Base-by-base conservation (phyloP, 495 filamentous ascomycete genomes). In the Xylaria flabelliformis region DNA sequence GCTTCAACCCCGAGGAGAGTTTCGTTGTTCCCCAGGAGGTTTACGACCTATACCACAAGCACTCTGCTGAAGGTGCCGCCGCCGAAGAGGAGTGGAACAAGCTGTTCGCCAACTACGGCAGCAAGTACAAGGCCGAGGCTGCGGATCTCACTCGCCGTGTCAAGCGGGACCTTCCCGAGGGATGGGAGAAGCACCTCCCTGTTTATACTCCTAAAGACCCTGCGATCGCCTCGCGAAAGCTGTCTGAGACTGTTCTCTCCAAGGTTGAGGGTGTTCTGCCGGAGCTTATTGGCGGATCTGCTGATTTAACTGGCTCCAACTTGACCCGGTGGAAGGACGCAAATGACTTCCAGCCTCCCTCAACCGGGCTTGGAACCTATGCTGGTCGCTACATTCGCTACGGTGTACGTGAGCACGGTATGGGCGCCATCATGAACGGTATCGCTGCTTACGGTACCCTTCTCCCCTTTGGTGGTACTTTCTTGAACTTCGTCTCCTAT, bases 401-500 rank as follows among this genome's bases (percentile, higher is more conserved):
- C 84, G 95, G 95, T 89, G 94, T 98, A 62, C 95, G 95, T 84
- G 95, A 98, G 88, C 95, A 98, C 84, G 93, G 86, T 81, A 98
- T 99, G 96, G 96, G 92, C 80, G 95, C 93, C 78, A 93, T 97
- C 84, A 94, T 99, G 91, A 99, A 99, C 87, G 96, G 96, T 84
- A 88, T 99, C 68, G 89, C 93, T 69, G 95, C 94, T 72, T 99
- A 99, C 82, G 96, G 96, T 74, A 97, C 93, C 78, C 86, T 97
- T 80, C 92, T 99, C 79, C 96, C 96, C 65, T 97, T 93, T 74
- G 92, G 89, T 67, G 96, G 96, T 82, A 98, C 95, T 77, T 99
- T 99, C 91, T 87, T 99, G 73, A 99, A 99, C 92, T 99, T 99
- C 86, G 95, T 99, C 73, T 99, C 96, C 29, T 99, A 99, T 82